These are phyloP conservation scores for Mycena vulgaris DNA, from an alignment of 768 basidiomycete species.

Conservation along the genomic window DNA sequence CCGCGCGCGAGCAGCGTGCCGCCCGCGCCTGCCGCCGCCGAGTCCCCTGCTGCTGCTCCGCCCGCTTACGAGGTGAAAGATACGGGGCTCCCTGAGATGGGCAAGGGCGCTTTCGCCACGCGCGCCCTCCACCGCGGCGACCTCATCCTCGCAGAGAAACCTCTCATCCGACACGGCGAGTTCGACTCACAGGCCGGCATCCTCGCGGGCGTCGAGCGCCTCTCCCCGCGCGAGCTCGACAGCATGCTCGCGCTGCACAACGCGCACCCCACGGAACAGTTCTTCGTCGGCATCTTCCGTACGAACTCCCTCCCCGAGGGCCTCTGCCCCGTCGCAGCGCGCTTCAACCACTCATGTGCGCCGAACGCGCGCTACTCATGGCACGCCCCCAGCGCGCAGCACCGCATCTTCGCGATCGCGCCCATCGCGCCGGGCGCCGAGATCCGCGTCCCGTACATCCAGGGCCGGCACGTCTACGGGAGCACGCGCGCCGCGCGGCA, in stretches of 20 bases:
- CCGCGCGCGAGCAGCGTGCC: background rate
- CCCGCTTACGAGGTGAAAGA: conserved; percentile 17
- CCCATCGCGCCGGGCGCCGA: conserved; percentile 41
- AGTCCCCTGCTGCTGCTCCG: background rate
- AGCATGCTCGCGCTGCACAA: conserved; percentile 8
- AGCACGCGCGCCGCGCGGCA: conserved; percentile 37
- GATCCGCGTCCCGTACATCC: conserved; percentile 41
- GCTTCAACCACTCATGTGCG: conserved; percentile 43
- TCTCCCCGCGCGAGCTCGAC: conserved; percentile 1
- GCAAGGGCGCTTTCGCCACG: conserved; percentile 39
- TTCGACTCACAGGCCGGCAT: background rate
- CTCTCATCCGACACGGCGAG: conserved; percentile 14
- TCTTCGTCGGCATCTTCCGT: conserved; percentile 27
- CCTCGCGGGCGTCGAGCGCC: background rate
- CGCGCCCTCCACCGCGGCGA: conserved; percentile 38
- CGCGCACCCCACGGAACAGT: background rate
- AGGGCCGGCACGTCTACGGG: conserved; percentile 39
- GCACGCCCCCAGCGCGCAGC: conserved; percentile 26
- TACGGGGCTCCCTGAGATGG: conserved; percentile 25
- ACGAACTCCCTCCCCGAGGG: conserved; percentile 31
- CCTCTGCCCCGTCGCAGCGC: conserved; percentile 24
- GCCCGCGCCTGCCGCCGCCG: no score
- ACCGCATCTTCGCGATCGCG: conserved; percentile 38
- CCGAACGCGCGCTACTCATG: conserved; percentile 45
- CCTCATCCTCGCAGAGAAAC: conserved; percentile 38